Evolutionary conservation across 139 green algal species (phyloP), one percentile per base, ranked within the genome.

Genomic region (Auxenochlorella pyrenoidosa): DNA sequence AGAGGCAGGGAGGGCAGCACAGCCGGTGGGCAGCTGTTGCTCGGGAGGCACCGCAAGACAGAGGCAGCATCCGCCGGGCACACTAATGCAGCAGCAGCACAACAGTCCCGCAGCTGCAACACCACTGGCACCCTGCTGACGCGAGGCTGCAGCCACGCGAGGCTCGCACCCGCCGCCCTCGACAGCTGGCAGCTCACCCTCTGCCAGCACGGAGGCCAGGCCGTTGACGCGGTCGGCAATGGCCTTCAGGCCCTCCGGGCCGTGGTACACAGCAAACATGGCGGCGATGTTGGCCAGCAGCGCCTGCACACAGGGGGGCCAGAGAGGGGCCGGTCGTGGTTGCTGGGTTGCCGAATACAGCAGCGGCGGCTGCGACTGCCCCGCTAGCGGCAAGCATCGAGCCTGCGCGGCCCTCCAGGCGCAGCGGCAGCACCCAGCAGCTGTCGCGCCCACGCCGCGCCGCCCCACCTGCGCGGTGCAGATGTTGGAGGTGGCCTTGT

Each of bases 401-500:
- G 47, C 47, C 47, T 54, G 8, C 10, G 47, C 47, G 47, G 47
- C 8, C 47, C 8, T 54, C 8, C 47, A 54, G 47, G 47, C 10
- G 47, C 47, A 54, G 47, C 47, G 47, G 54, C 54, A 24, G 54
- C 54, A 24, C 47, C 8, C 54, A 63, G 54, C 54, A 63, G 54
- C 15, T 63, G 12, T 22, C 54, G 22, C 12, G 54, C 54, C 54
- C 54, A 24, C 12, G 12, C 54, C 15, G 54, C 15, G 15, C 15
- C 18, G 30, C 3, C 75, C 28, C 75, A 81, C 75, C 75, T 81
- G 93, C 38, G 98, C 98, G 5, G 98, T 99, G 93, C 98, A 99
- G 91, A 99, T 99, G 95, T 99, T 99, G 90, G 94, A 98, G 72
- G 98, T 99, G 59, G 98, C 98, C 94, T 99, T 99, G 94, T 99